These are phyloP conservation scores for Beauveria rudraprayagi DNA, from an alignment of 2,329 filamentous ascomycete genomes.

Conservation along the genomic window DNA sequence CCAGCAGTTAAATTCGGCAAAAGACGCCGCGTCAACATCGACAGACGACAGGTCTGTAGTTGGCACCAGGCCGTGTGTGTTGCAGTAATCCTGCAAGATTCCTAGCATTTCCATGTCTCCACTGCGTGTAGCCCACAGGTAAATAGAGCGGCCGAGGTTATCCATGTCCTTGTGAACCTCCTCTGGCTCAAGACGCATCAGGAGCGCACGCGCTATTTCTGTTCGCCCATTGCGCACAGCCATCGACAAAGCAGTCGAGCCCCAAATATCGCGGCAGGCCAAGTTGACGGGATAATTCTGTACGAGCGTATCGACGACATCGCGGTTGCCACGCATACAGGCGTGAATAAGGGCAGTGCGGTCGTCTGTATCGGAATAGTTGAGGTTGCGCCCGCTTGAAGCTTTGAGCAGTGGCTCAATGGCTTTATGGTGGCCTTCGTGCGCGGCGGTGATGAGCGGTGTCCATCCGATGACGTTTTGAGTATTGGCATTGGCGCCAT, in stretches of 20 bases:
- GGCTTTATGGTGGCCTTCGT: neutral
- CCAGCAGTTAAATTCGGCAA: constrained; percentile 1
- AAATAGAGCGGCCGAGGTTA: neutral
- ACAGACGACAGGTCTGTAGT: neutral
- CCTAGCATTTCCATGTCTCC: neutral
- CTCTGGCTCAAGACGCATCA: neutral
- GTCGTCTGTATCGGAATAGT: neutral
- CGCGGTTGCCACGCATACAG: neutral
- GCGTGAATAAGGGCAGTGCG: constrained; percentile 6
- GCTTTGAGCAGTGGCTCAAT: neutral
- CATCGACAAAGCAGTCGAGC: constrained; percentile 6
- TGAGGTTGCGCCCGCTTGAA: neutral
- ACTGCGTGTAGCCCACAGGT: constrained; percentile 4
- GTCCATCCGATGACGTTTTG: neutral
- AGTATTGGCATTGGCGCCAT: neutral
- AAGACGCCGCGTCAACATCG: neutral
- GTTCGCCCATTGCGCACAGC: constrained; percentile 1
- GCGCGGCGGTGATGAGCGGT: neutral
- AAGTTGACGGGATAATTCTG: neutral
- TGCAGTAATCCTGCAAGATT: neutral
- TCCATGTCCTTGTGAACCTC: neutral
- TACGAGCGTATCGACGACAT: neutral
- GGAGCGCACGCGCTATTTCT: neutral
- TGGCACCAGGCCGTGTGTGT: neutral
- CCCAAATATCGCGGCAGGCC: neutral